Base-by-base conservation (phyloP, 2,329 filamentous ascomycete species). In the Xylogone sp. region DNA sequence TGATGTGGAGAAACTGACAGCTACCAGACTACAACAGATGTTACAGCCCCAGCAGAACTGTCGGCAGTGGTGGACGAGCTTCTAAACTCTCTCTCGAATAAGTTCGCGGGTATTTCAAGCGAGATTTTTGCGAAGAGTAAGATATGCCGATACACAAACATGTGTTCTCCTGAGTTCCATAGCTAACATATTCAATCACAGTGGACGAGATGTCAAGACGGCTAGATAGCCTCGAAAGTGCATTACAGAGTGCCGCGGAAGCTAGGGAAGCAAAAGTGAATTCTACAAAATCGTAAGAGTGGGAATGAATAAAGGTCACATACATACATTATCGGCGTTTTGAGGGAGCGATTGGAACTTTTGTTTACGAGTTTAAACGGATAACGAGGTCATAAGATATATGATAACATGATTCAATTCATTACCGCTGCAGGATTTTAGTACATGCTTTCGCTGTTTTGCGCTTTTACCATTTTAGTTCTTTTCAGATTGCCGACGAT, bases 141-240 rank as follows among this genome's bases (percentile, higher is more conserved):
- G 85, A 74, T 10, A 27, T 43, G 20, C 18, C 13, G 24, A 42
- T 46, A 22, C 18, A 31, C 43, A 46, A n/a, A 18, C 2, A 21
- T n/a, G 24, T 24, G 42, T 51, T 48, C 29, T 44, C 5, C 24
- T 27, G 12, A 7, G 18, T 12, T 43, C 21, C 9, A n/a, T 31
- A 39, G 21, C 53, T 34, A 48, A 54, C 20, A 49, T n/a, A 48
- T 39, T 39, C 5, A 16, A 39, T 43, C 13, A 21, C 54, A 96
- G 91, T 97, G 88, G 92, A 96, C 65, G 91, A 96, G 57, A 96
- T 97, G 91, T 88, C 89, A 13, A 79, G 87, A 54, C 83, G 92
- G 21, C 73, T 97, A 20, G 92, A 97, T 66, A 90, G 85, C 52
- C 78, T 97, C 10, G 92, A 68, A 46, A 54, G 60, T 45, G 56